Percentiles rank a stretch among this genome's conserved stretches.
Evolutionary conservation across 371 early-diverging fungal genomes (phyloP).

Genomic region (Mortierella sp.): DNA sequence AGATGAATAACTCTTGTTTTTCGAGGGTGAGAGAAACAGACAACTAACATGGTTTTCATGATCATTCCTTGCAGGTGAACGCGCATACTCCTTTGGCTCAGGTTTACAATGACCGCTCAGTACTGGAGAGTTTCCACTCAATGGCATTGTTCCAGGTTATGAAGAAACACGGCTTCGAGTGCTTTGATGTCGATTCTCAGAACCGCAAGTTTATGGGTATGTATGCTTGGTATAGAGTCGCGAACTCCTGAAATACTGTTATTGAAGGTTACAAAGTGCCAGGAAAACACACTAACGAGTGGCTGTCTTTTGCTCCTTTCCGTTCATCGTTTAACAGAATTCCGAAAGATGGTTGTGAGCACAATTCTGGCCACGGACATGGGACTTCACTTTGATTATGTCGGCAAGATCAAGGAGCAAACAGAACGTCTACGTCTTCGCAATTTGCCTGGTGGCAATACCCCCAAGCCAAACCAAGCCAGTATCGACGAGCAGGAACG

Average conservation of each 20-base stretch:
- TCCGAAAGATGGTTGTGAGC: slow-evolving; percentile 78
- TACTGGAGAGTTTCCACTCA: slow-evolving; percentile 95
- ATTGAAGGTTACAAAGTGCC: background rate
- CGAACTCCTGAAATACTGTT: background rate
- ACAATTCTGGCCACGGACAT: slow-evolving; percentile 90
- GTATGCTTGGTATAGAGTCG: background rate
- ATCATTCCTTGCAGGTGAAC: slow-evolving; percentile 64
- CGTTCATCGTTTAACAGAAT: slow-evolving; percentile 56
- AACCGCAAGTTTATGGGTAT: slow-evolving; percentile 58
- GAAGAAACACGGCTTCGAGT: slow-evolving; percentile 69
- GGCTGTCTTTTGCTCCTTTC: slow-evolving; percentile 16
- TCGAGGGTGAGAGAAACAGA: background rate
- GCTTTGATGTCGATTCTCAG: slow-evolving; percentile 61
- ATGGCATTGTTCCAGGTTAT: slow-evolving; percentile 89
- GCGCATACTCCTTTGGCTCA: slow-evolving; percentile 87
- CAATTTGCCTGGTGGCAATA: slow-evolving; percentile 17
- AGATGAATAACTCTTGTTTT: too few relatives aligned
- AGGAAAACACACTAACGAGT: background rate
- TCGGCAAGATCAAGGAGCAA: slow-evolving; percentile 75
- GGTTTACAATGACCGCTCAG: slow-evolving; percentile 93
- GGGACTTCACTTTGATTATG: slow-evolving; percentile 86
- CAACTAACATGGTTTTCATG: background rate
- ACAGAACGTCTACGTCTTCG: slow-evolving; percentile 59
- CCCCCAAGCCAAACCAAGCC: slow-evolving; percentile 36
- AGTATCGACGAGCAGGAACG: slow-evolving; percentile 63